Conservation (phyloP, 2,329 filamentous ascomycete species). For the Allantophomopsis cytisporea region DNA sequence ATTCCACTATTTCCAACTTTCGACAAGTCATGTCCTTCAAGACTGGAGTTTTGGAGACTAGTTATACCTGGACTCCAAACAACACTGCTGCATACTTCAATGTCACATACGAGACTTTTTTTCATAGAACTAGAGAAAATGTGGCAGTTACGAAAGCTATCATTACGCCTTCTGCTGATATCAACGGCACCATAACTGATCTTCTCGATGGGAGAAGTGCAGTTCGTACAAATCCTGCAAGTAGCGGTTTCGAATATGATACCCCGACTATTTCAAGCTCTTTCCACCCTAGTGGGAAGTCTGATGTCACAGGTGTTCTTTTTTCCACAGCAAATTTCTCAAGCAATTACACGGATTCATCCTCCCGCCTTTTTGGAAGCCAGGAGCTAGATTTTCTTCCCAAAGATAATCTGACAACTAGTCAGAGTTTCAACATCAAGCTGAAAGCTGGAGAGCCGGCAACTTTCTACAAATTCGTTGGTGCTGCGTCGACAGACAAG, state of each 20-base stretch:
- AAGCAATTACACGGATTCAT: constrained; percentile 21
- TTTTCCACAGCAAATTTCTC: constrained; percentile 30
- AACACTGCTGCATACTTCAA: constrained; percentile 32
- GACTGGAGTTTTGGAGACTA: constrained; percentile 48
- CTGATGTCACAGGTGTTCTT: constrained; percentile 48
- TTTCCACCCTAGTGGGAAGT: constrained; percentile 47
- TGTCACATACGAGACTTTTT: constrained; percentile 46
- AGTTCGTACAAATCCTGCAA: constrained; percentile 45
- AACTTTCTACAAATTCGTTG: constrained; percentile 52
- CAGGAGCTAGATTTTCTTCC: constrained; percentile 25
- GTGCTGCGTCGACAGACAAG: constrained; percentile 54
- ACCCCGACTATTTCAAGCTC: constrained; percentile 45
- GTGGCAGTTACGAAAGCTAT: constrained; percentile 36
- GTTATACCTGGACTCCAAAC: constrained; percentile 50
- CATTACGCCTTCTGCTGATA: constrained; percentile 37
- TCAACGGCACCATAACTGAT: constrained; percentile 47
- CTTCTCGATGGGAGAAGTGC: constrained; percentile 55
- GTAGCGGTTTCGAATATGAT: constrained; percentile 37
- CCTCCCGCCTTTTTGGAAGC: constrained; percentile 6
- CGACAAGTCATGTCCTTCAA: constrained; percentile 46
- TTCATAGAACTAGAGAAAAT: constrained; percentile 23
- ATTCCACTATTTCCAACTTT: constrained; percentile 45
- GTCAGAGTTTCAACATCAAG: constrained; percentile 39
- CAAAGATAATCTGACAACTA: constrained; percentile 44
- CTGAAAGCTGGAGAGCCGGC: constrained; percentile 37